A percentile compares a stretch with the other conserved stretches of the same genome.
Evolutionary conservation across 768 basidiomycete genomes (phyloP).

Genomic region (Antrodiella citrinella): DNA sequence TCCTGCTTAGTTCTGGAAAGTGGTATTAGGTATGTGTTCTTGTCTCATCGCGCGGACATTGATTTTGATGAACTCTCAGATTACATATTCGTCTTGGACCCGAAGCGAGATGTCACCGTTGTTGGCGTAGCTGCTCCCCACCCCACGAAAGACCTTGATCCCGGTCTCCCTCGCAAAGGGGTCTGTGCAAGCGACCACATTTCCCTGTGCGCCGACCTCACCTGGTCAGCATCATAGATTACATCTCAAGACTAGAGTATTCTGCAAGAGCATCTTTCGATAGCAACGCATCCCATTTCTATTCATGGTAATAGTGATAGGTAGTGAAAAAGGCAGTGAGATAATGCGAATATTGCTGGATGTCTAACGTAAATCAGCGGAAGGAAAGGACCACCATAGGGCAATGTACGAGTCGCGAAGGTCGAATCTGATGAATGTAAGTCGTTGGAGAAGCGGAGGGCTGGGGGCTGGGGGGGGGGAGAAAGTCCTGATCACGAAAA

Average conservation of each 20-base stretch:
- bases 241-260: too few relatives aligned
- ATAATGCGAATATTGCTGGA: slow-evolving; percentile 3
- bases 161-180: slow-evolving; percentile 72
- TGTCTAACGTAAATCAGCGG: too few relatives aligned
- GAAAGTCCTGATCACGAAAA: too few relatives aligned
- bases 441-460: too few relatives aligned
- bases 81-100: slow-evolving; percentile 78
- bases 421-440: too few relatives aligned
- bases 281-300: too few relatives aligned
- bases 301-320: slow-evolving; percentile 7
- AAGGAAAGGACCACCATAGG: too few relatives aligned
- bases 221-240: slow-evolving; percentile 12
- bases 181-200: slow-evolving; percentile 86
- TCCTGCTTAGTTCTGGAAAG: slow-evolving; percentile 60
- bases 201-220: slow-evolving; percentile 63
- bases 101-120: slow-evolving; percentile 29
- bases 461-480: too few relatives aligned
- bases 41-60: slow-evolving; percentile 3
- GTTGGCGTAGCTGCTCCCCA: slow-evolving; percentile 57
- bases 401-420: too few relatives aligned
- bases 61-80: slow-evolving; percentile 37
- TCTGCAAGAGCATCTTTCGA: too few relatives aligned
- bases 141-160: slow-evolving; percentile 44
- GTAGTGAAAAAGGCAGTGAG: neutral
- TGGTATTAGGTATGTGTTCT: slow-evolving; percentile 55